Evolutionary conservation across 768 basidiomycete species (phyloP), one percentile per base, ranked within the genome.

Genomic region (Lentinula sp.): DNA sequence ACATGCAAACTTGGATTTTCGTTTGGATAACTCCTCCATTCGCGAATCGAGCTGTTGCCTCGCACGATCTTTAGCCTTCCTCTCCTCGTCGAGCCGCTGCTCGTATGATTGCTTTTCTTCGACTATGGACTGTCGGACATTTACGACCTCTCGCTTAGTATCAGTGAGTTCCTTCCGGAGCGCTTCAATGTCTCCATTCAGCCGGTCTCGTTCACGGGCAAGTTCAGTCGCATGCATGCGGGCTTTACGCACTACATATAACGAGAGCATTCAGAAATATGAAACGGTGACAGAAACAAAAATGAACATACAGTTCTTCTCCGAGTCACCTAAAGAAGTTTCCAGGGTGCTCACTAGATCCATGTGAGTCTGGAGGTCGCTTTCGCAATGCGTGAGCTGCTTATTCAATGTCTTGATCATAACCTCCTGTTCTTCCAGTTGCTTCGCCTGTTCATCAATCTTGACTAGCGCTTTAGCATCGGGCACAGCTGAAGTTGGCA

Each of bases 331-430:
- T 13, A 96, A 79, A 5, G 91, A 93, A 48, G 87, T 83, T 74
- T 96, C 93, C 28, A 96, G 80, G 9, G 88, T 91, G 63, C 76
- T 81, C 63, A 94, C 92, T 57, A 94, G 83, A 70, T 96, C 92
- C 83, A 94, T 93, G 68, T 95, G 93, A 31, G 90, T 87, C 66
- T 95, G 91, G 64, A 95, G 78, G 73, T 97, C 94, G 63, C 82
- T 84, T 74, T 97, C 95, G 69, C 93, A 95, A 71, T 96, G 94
- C n/a, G 85, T 86, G 52, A 97, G 71, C 72, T 95, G 93, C 72
- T 96, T 95, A 74, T 94, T 95, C 63, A 97, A 82, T 23, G 91
- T 94, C 74, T 92, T 91, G 76, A 96, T 92, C 89, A 93, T 95
- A 55, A 80, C 84, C 66, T 93, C 89, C 69, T 93, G 89, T 76